phyloP scores from a whole-genome alignment of 768 basidiomycete genomes.

The Phanerodontia chrysosporium region DNA sequence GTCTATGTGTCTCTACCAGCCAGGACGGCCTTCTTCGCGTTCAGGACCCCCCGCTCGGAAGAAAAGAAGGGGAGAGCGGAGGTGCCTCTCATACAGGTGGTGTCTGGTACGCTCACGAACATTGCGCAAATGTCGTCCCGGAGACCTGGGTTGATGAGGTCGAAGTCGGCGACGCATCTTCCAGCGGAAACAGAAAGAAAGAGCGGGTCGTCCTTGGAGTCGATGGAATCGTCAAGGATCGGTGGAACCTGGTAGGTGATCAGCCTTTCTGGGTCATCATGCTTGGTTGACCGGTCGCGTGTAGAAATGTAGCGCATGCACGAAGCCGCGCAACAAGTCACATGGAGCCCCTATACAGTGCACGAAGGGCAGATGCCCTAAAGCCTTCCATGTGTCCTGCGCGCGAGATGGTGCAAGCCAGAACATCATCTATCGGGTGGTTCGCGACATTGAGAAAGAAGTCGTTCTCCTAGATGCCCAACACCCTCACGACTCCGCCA shows the following conservation, averaged over 20 bases:
- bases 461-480: conserved; percentile 57
- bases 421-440: conserved; percentile 55
- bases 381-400: conserved; percentile 92
- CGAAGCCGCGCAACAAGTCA: conserved; percentile 56
- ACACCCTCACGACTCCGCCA: conserved; percentile 7
- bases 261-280: background rate
- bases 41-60: conserved; percentile 57
- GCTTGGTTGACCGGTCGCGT: background rate
- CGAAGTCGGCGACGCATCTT: conserved; percentile 30
- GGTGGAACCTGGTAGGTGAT: conserved; percentile 83
- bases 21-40: conserved; percentile 58
- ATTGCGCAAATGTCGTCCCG: conserved; percentile 77
- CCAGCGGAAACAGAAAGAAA: conserved; percentile 31
- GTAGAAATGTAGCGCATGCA: conserved; percentile 89
- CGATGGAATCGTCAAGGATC: conserved; percentile 81
- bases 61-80: conserved; percentile 43
- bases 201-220: conserved; percentile 75
- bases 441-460: conserved; percentile 78
- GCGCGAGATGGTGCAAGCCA: conserved; percentile 54
- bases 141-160: conserved; percentile 89
- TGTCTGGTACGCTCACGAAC: conserved; percentile 74
- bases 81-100: conserved; percentile 25
- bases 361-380: conserved; percentile 89
- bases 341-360: conserved; percentile 90
- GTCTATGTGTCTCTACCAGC: conserved; percentile 56